Conservation (phyloP, 2,329 filamentous ascomycete genomes). For the Trichoderma polysporum region DNA sequence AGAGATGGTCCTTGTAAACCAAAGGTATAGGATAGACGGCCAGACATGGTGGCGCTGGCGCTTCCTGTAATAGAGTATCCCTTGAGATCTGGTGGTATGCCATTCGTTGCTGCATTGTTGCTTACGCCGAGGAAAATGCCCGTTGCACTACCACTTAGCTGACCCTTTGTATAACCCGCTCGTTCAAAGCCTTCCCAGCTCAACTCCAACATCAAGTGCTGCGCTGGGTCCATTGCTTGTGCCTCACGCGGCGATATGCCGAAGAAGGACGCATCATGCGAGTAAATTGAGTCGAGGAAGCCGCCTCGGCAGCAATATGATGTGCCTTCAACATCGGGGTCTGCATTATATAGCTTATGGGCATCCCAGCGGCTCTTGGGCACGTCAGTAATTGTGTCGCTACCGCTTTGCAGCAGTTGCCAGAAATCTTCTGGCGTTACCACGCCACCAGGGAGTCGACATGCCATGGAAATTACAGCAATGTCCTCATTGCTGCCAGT, state of each 20-base stretch:
- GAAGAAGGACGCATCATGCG: conserved; percentile 49
- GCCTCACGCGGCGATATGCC: conserved; percentile 47
- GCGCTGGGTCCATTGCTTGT: conserved; percentile 48
- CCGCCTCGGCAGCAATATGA: too few species aligned
- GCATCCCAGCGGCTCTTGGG: too few species aligned
- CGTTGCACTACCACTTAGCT: conserved; percentile 44
- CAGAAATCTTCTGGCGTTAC: conserved; percentile 41
- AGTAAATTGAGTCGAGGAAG: conserved; percentile 17
- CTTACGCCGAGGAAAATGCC: conserved; percentile 48
- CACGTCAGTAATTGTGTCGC: conserved; percentile 23
- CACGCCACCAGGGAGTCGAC: conserved; percentile 41
- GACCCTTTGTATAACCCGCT: conserved; percentile 46
- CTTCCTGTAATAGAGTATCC: conserved; percentile 23
- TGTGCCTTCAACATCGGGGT: too few species aligned
- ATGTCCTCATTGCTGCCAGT: conserved; percentile 29
- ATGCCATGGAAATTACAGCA: conserved; percentile 43
- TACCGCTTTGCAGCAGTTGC: conserved; percentile 37
- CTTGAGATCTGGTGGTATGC: conserved; percentile 2
- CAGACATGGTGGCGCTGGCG: conserved; percentile 22
- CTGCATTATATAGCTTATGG: too few species aligned
- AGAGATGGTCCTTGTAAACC: conserved; percentile 52
- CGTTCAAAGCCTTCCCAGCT: conserved; percentile 51
- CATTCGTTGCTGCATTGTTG: conserved; percentile 6
- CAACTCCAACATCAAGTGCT: conserved; percentile 48
- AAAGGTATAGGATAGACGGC: conserved; percentile 28